Percentiles rank a stretch among this genome's conserved stretches.
Evolutionary conservation across 768 basidiomycete species (phyloP).

Genomic region (Tephrocybe sp.): DNA sequence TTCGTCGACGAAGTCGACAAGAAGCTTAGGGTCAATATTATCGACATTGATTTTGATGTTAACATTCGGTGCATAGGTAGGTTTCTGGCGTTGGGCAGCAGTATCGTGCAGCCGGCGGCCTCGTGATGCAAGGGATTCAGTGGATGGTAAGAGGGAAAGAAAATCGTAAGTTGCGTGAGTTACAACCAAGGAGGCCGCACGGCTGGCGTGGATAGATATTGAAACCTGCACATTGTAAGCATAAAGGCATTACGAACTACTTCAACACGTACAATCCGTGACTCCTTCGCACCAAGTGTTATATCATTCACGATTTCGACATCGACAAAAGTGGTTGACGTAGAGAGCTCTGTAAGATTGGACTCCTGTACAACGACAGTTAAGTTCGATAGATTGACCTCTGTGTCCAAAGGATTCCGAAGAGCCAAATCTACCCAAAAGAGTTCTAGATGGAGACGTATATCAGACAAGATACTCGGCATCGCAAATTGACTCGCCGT

Average conservation of each 20-base stretch:
- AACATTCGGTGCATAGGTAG: conserved; percentile 70
- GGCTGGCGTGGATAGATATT: conserved; percentile 53
- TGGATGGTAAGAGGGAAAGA: conserved; percentile 65
- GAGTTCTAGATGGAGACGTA: conserved; percentile 41
- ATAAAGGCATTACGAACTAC: not conserved
- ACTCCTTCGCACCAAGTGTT: conserved; percentile 59
- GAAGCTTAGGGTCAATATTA: conserved; percentile 61
- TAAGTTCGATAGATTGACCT: conserved; percentile 64
- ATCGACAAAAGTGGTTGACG: conserved; percentile 40
- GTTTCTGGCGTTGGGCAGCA: conserved; percentile 59
- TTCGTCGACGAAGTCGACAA: conserved; percentile 53
- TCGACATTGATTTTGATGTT: conserved; percentile 60
- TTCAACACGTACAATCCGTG: conserved; percentile 49
- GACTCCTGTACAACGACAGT: conserved; percentile 51
- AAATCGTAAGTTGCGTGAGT: conserved; percentile 65
- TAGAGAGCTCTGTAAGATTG: conserved; percentile 24
- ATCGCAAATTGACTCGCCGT: conserved; percentile 41
- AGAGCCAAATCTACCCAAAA: conserved; percentile 77
- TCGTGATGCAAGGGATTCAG: conserved; percentile 64
- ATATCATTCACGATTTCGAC: conserved; percentile 64
- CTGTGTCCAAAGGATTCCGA: conserved; percentile 70
- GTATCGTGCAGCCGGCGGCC: conserved; percentile 80
- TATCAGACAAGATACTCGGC: conserved; percentile 3
- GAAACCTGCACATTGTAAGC: conserved; percentile 43
- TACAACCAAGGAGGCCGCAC: conserved; percentile 51